Evolutionary conservation across 2,329 filamentous ascomycete species (phyloP), one percentile per base, ranked within the genome.

Genomic region (Fusarium sp.): DNA sequence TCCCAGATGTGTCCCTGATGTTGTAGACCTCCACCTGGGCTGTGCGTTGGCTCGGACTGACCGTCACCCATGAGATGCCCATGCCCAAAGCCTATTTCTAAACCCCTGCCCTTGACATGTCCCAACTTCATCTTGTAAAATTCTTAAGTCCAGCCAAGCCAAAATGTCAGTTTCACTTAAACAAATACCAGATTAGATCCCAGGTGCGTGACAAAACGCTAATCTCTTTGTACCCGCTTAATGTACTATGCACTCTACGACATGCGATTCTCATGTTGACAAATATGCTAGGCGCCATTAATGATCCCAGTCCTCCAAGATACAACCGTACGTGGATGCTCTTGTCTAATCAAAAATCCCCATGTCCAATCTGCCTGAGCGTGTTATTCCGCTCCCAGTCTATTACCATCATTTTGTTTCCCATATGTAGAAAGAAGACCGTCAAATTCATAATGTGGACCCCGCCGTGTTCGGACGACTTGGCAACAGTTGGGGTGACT

Each of bases 371-470:
- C 60, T 74, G 73, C 56, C 67, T 45, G 56, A 76, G 73, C 65
- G 63, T 73, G 33, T 71, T 62, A 71, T 76, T 70, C 57, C 72
- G 54, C 50, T 73, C 70, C 71, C 37, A 65, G 74, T 78, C 76
- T 78, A 78, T 74, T 70, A 67, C 65, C 65, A 59, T 50, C 38
- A 68, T 76, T 76, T 74, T 74, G 35, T 65, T 63, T 63, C 58
- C 71, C 63, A 64, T 68, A 27, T 30, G 45, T n/a, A 69, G 63
- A 71, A 68, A 76, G 69, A 74, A 68, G 77, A 77, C 75, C 75
- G 74, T 78, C 57, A 78, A 70, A 75, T 77, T 76, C 75, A 63
- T 78, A 60, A 76, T 22, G 63, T 17, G 61, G 68, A 71, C 69
- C 67, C 69, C 69, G 62, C 69, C 68, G 58, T 69, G 62, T 62